Evolutionary conservation across 2,329 filamentous ascomycete genomes (phyloP).

Genomic region (Xylaria sp.): DNA sequence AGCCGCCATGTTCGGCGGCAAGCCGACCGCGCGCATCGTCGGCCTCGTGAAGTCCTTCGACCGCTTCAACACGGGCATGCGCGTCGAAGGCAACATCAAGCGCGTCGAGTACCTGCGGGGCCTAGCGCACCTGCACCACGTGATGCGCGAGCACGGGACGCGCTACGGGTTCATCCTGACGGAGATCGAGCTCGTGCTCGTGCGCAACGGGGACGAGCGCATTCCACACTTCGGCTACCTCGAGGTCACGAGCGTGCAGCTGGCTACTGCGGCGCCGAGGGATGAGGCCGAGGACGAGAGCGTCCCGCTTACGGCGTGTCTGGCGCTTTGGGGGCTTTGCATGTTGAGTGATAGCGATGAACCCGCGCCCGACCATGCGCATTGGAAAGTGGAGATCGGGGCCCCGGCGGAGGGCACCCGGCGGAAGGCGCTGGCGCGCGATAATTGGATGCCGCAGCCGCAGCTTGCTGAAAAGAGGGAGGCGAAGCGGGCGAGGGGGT

Average conservation of each 20-base stretch:
- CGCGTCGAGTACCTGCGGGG: conserved; percentile 85
- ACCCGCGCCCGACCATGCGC: conserved; percentile 51
- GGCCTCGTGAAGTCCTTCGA: conserved; percentile 87
- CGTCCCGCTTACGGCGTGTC: conserved; percentile 59
- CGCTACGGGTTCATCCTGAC: conserved; percentile 96
- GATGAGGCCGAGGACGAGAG: conserved; percentile 29
- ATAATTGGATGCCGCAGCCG: conserved; percentile 70
- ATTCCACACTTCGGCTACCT: conserved; percentile 85
- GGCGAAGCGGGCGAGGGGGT: conserved; percentile 67
- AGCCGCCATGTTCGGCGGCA: conserved; percentile 45
- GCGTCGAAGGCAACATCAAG: conserved; percentile 75
- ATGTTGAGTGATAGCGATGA: conserved; percentile 59
- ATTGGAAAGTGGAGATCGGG: conserved; percentile 67
- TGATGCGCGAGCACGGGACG: conserved; percentile 89
- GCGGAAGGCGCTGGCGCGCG: conserved; percentile 62
- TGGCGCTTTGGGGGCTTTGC: conserved; percentile 74
- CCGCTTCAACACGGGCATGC: conserved; percentile 93
- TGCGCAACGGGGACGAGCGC: conserved; percentile 67
- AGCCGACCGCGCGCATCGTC: conserved; percentile 42
- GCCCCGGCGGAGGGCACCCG: conserved; percentile 68
- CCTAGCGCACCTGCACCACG: conserved; percentile 77
- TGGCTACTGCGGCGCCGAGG: conserved; percentile 39
- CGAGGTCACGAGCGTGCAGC: conserved; percentile 62
- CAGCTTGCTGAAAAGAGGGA: conserved; percentile 71
- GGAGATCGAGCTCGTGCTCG: conserved; percentile 88